A percentile compares a stretch with the other conserved stretches of the same genome.
phyloP scores from a whole-genome alignment of 2,329 filamentous ascomycete species.

The Sporothrix protearum region DNA sequence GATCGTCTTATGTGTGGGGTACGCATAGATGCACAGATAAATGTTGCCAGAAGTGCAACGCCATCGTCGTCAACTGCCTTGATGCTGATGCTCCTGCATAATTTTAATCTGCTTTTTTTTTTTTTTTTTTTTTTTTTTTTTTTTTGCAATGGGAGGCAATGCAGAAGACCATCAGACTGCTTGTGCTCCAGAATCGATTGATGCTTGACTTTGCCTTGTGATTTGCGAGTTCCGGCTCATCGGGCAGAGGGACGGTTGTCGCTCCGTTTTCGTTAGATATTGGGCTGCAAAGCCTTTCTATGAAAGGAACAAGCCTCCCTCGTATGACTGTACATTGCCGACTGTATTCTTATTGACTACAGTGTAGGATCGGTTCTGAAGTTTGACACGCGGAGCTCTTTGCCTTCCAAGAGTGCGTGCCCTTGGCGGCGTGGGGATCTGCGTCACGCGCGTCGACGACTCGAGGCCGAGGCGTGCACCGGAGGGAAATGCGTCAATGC shows the following conservation, averaged over 20 bases:
- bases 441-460: background rate
- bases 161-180: background rate
- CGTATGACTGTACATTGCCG: background rate
- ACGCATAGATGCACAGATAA: background rate
- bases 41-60: background rate
- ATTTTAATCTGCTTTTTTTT: no score
- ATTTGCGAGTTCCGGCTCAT: background rate
- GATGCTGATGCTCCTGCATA: background rate
- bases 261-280: background rate
- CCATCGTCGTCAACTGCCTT: background rate
- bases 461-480: background rate
- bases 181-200: background rate
- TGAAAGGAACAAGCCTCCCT: no score
- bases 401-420: background rate
- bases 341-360: background rate
- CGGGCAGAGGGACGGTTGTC: background rate
- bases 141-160: background rate
- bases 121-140: no score
- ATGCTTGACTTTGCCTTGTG: background rate
- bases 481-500: background rate
- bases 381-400: background rate
- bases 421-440: background rate
- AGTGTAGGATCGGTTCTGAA: background rate
- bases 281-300: background rate
- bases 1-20: background rate